Evolutionary conservation across 768 basidiomycete genomes (phyloP), one percentile per base, ranked within the genome.

Genomic region (Leucosporidium yakuticum): DNA sequence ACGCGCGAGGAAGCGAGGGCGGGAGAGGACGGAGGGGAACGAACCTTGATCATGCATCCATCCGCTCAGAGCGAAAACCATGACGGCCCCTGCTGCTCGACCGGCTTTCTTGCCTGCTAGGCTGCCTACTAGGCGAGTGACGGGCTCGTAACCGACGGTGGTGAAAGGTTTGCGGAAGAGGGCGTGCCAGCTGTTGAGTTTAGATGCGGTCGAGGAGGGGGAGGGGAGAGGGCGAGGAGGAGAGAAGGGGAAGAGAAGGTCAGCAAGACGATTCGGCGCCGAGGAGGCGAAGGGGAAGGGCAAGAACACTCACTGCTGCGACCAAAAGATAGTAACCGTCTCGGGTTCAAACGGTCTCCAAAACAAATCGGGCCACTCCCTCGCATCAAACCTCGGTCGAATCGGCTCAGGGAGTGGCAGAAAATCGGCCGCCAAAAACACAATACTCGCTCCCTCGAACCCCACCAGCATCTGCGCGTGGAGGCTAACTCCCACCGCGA

Each of bases 1-100:
- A n/a, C n/a, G 29, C 12, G 19, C 2, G 60, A 1, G 49, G 44
- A 44, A 66, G 60, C n/a, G n/a, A 15, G 39, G 39, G 17, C 2
- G 21, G 23, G 9, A 27, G n/a, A 53, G 8, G 21, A 23, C 7
- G 7, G 21, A n/a, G 51, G 14, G 29, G n/a, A n/a, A 48, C 53
- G 27, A 25, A 56, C 69, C 70, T 63, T 68, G 70, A 25, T 57
- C 64, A 32, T 71, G 70, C 63, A 71, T 67, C 70, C 70, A 71
- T 0, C 36, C 70, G 0, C 53, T 57, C 0, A 67, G 55, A 0
- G 23, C 34, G n/a, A 71, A 71, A 7, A 71, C 70, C 32, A 48
- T 39, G 5, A 62, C 27, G 4, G 64, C 66, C 2, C 63, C 70
- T 12, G n/a, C 32, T 27, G 27, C 27, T 23, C 51, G 11, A 15